Conservation (phyloP, 495 filamentous ascomycete genomes). For the Lasiosphaeria hispida region DNA sequence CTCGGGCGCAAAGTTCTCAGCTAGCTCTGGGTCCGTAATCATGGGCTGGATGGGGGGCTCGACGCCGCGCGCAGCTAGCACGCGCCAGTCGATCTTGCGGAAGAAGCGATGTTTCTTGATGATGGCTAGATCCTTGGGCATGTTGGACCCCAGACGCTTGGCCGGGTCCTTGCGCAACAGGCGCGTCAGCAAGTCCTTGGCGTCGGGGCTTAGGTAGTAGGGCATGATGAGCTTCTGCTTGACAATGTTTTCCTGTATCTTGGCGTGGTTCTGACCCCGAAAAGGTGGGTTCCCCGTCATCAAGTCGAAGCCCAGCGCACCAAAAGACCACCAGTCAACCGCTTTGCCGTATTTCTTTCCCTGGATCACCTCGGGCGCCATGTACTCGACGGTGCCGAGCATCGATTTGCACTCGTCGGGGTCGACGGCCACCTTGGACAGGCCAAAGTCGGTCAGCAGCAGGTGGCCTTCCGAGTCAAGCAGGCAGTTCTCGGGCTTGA, state of each 20-base stretch:
- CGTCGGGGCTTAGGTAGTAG: conserved; percentile 83
- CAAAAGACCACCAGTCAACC: conserved; percentile 98
- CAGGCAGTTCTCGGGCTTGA: conserved; percentile 98
- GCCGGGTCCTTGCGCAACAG: conserved; percentile 86
- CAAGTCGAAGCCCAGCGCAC: conserved; percentile 86
- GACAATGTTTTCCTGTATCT: conserved; percentile 89
- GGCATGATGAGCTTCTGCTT: conserved; percentile 84
- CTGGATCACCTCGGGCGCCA: conserved; percentile 91
- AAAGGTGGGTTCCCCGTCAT: conserved; percentile 90
- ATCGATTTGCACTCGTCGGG: conserved; percentile 80
- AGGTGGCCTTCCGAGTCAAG: conserved; percentile 89
- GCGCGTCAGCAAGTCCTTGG: conserved; percentile 87
- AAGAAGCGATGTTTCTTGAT: conserved; percentile 97
- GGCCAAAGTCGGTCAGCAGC: conserved; percentile 92
- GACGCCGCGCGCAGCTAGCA: conserved; percentile 72
- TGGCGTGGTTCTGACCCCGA: conserved; percentile 81
- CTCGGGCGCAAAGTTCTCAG: conserved; percentile 87
- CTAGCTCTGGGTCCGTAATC: conserved; percentile 89
- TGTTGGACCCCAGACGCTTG: conserved; percentile 82
- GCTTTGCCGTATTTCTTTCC: conserved; percentile 85
- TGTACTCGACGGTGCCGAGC: conserved; percentile 94
- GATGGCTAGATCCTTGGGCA: conserved; percentile 77
- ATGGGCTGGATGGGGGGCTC: conserved; percentile 85
- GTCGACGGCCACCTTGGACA: conserved; percentile 90
- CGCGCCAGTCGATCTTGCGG: conserved; percentile 89